These are phyloP conservation scores for Trichoderma hamatum DNA, from an alignment of 2,329 filamentous ascomycete species.

Conservation along the genomic window DNA sequence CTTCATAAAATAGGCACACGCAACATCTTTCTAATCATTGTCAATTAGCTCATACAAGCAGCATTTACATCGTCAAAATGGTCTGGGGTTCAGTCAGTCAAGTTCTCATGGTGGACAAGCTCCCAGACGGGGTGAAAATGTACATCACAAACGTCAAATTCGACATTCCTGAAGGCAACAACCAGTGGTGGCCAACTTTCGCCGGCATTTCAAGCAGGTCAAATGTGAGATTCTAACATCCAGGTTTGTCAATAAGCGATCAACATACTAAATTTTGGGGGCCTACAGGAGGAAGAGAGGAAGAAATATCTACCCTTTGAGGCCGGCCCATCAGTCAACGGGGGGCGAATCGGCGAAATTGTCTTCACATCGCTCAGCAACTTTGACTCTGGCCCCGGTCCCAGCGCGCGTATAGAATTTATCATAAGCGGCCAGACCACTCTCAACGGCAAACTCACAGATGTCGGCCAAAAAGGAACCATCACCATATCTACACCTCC, in stretches of 20 bases:
- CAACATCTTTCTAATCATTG: background rate
- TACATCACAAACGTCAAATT: background rate
- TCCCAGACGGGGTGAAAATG: background rate
- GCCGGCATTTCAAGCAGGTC: background rate
- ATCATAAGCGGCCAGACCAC: background rate
- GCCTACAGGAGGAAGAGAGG: background rate
- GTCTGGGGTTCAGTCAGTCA: slow-evolving; percentile 2
- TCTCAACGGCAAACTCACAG: background rate
- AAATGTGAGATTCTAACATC: background rate
- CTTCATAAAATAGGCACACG: background rate
- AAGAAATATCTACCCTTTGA: background rate
- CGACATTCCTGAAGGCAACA: background rate
- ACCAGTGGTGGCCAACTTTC: slow-evolving; percentile 1
- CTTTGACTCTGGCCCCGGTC: background rate
- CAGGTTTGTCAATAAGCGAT: no score
- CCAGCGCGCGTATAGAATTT: background rate
- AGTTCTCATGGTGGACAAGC: background rate
- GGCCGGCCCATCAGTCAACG: background rate
- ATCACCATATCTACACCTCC: background rate
- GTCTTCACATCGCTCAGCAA: background rate
- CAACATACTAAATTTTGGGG: background rate
- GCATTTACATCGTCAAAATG: background rate
- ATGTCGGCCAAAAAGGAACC: background rate
- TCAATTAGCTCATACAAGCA: background rate
- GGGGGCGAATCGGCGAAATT: background rate